Evolutionary conservation across 1,284 basidiomycete genomes (phyloP), one percentile per base, ranked within the genome.

Genomic region (Malassezia japonica): DNA sequence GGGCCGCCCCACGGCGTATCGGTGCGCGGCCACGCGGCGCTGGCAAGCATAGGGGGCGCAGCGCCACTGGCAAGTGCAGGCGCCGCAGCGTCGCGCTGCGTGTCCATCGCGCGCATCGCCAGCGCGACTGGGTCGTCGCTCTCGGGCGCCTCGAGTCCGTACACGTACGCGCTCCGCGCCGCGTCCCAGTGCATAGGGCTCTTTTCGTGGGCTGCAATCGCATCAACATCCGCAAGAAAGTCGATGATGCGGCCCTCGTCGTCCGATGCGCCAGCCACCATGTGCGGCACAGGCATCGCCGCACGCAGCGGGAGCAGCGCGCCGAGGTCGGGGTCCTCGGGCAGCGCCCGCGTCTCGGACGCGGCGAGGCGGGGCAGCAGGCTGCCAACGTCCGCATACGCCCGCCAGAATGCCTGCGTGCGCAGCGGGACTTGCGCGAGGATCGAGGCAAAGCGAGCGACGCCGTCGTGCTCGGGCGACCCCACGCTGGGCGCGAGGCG

Each of bases 251-350:
- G 80, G n/a, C 41, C 47, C 29, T 28, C 20, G 42, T 48, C 42
- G n/a, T 28, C 87, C 94, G 92, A 41, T 95, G 76, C 65, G 91
- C 86, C 76, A 91, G 88, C 61, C 88, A 89, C 62, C 94, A 95
- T 2, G 91, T 91, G 75, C 94, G 91, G 7, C 84, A 82, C 48
- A 81, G 79, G 48, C 57, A 75, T 72, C 2, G 76, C 76, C 49
- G 80, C 79, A 47, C 81, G 80, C 41, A 95, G 77, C 2, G 92
- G 92, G 16, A 83, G 76, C 70, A 94, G 95, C 0, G 90, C 92
- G 34, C 79, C 78, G 78, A 94, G 80, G 54, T 96, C 91, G 4
- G 83, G 74, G 73, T 98, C 92, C 74, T 98, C 92, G 1, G 79
- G 77, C 7, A 55, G 55, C 3, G 58, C 53, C 4, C 60, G 63